Percentiles rank a stretch among this genome's conserved stretches.
These are phyloP conservation scores for Fusarium sp. DNA, from an alignment of 2,329 filamentous ascomycete genomes.

Conservation along the genomic window DNA sequence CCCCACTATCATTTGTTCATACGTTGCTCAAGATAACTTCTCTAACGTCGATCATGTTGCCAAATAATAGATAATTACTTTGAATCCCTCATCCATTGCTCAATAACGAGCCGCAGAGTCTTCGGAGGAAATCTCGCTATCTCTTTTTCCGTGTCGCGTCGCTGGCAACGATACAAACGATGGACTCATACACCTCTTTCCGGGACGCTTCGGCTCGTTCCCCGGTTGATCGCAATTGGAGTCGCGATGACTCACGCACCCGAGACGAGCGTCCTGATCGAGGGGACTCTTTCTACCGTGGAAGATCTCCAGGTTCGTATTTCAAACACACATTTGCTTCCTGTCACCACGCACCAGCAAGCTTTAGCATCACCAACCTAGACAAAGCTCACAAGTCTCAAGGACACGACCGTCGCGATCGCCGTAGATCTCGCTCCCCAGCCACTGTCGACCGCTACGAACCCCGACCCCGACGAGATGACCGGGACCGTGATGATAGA, in stretches of 20 bases:
- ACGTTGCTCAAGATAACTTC: constrained; percentile 58
- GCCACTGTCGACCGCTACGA: constrained; percentile 81
- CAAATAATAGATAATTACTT: constrained; percentile 61
- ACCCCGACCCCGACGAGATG: constrained; percentile 76
- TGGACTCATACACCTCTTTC: constrained; percentile 68
- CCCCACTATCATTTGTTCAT: constrained; percentile 42
- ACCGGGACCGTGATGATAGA: constrained; percentile 71
- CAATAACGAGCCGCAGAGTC: background rate
- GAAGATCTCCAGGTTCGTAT: constrained; percentile 77
- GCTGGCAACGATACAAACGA: constrained; percentile 46
- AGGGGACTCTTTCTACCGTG: constrained; percentile 72
- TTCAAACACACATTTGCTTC: background rate
- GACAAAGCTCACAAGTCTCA: constrained; percentile 8
- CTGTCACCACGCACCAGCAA: background rate
- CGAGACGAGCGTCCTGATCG: constrained; percentile 62
- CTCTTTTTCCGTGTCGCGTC: constrained; percentile 36
- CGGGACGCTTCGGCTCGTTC: constrained; percentile 66
- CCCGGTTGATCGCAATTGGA: constrained; percentile 66
- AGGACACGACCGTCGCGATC: constrained; percentile 72
- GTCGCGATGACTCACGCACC: constrained; percentile 64
- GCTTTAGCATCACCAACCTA: background rate
- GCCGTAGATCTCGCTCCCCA: constrained; percentile 77
- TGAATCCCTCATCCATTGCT: constrained; percentile 46
- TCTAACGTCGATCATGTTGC: constrained; percentile 69
- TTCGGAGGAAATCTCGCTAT: constrained; percentile 16